phyloP scores from a whole-genome alignment of 257 asterid species.

The Forsythia viridissima region DNA sequence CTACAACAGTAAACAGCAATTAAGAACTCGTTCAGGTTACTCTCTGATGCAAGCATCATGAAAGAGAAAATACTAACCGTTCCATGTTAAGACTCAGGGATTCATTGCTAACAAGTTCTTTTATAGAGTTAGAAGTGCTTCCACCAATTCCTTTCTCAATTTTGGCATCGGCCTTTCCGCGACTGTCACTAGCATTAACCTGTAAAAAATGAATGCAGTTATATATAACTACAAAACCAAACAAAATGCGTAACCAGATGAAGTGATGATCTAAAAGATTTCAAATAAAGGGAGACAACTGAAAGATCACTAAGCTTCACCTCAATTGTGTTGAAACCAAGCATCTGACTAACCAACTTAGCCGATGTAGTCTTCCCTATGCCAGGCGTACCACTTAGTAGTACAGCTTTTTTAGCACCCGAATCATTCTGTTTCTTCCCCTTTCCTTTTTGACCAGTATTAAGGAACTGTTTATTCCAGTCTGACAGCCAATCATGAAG shows the following conservation, averaged over 20 bases:
- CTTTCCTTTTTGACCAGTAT: constrained; percentile 59
- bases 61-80: constrained; percentile 56
- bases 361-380: constrained; percentile 96
- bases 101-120: constrained; percentile 88
- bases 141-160: constrained; percentile 93
- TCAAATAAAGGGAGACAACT: constrained; percentile 2
- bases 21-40: constrained; percentile 15
- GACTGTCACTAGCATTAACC: constrained; percentile 99
- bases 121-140: constrained; percentile 85
- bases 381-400: constrained; percentile 96
- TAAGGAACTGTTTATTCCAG: constrained; percentile 81
- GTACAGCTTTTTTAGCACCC: constrained; percentile 85
- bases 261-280: not conserved
- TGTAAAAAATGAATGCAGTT: constrained; percentile 30
- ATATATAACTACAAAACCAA: not conserved
- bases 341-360: constrained; percentile 88
- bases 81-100: constrained; percentile 56
- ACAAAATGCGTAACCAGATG: constrained; percentile 3
- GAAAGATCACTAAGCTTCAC: constrained; percentile 36
- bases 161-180: constrained; percentile 96
- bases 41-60: constrained; percentile 1
- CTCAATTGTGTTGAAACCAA: constrained; percentile 90
- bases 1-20: constrained; percentile 48
- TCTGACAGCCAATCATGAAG: constrained; percentile 87
- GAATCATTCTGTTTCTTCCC: constrained; percentile 86